Evolutionary conservation across 306 rosid genomes (phyloP).

Genomic region (Dalbergia cochinchinensis): DNA sequence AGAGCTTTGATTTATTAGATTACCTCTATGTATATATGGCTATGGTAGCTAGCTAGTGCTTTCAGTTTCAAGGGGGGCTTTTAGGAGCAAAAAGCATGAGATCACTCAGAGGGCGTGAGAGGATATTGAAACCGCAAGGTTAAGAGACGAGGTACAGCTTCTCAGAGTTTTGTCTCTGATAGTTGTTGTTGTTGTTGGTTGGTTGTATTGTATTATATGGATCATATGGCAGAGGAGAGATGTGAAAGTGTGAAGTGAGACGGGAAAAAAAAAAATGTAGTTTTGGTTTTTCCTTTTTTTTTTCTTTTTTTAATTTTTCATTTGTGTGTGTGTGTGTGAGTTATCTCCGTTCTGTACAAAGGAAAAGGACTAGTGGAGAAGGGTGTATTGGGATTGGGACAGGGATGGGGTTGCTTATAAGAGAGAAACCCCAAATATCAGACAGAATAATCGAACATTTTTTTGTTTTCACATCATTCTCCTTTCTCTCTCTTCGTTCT

Average conservation of each 20-base stretch:
- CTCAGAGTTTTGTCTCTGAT: constrained; percentile 44
- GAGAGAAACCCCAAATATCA: constrained; percentile 58
- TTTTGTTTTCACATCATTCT: constrained; percentile 63
- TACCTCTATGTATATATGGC: not conserved
- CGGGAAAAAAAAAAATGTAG: constrained; percentile 26
- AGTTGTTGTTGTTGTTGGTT: constrained; percentile 33
- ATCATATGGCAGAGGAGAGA: constrained; percentile 6
- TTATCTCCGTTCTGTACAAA: not conserved
- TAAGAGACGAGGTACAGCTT: constrained; percentile 7
- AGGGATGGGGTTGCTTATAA: constrained; percentile 46
- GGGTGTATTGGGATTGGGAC: constrained; percentile 51
- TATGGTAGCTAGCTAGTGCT: constrained; percentile 3
- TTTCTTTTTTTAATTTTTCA: not conserved
- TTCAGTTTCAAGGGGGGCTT: not conserved
- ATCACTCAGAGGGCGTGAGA: not conserved
- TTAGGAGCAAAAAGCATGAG: constrained; percentile 39
- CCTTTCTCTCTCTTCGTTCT: constrained; percentile 15
- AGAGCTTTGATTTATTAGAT: not conserved
- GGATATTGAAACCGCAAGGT: constrained; percentile 1
- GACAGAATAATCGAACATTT: constrained; percentile 60
- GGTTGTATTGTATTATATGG: not conserved
- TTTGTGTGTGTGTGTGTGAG: no score
- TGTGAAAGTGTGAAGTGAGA: constrained; percentile 16
- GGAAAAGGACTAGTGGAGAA: constrained; percentile 37
- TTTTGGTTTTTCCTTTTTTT: not conserved